Conservation (phyloP, 2,329 filamentous ascomycete species). For the Purpureocillium lavendulum region DNA sequence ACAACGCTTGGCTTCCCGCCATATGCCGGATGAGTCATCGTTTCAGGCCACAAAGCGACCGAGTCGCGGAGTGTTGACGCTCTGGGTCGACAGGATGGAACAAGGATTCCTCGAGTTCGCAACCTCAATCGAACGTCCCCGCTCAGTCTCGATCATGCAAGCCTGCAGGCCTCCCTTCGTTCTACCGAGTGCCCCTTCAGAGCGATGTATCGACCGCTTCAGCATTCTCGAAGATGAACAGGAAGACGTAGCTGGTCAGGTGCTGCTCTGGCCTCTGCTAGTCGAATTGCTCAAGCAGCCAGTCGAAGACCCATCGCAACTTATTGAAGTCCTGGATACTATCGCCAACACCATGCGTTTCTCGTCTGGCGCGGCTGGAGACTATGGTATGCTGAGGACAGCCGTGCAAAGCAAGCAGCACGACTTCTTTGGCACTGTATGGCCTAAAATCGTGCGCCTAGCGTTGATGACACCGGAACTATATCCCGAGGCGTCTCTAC, state of each 20-base stretch:
- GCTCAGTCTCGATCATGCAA: too few species aligned
- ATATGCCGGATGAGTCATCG: too few species aligned
- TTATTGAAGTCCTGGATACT: slow-evolving; percentile 19
- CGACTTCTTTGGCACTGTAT: slow-evolving; percentile 10
- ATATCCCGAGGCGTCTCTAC: slow-evolving; percentile 12
- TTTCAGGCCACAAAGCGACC: too few species aligned
- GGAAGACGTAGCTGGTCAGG: slow-evolving; percentile 14
- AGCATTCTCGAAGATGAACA: slow-evolving; percentile 14
- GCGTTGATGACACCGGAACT: slow-evolving; percentile 11
- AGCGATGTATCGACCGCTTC: slow-evolving; percentile 19
- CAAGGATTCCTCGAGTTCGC: too few species aligned
- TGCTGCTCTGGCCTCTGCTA: slow-evolving; percentile 18
- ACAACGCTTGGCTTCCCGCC: too few species aligned
- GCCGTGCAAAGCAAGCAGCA: slow-evolving; percentile 2
- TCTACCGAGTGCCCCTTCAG: slow-evolving; percentile 7
- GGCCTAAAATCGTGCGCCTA: slow-evolving; percentile 14
- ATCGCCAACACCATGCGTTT: slow-evolving; percentile 13
- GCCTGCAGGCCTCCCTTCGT: neutral
- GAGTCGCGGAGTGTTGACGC: too few species aligned
- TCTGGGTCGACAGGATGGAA: too few species aligned
- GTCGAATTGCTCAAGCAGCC: slow-evolving; percentile 10
- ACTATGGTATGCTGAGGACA: slow-evolving; percentile 13
- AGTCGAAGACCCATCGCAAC: slow-evolving; percentile 4
- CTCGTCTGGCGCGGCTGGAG: slow-evolving; percentile 8
- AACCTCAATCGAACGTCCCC: too few species aligned